Conservation (phyloP, 164 flowering plant species). For the Aristolochia contorta region DNA sequence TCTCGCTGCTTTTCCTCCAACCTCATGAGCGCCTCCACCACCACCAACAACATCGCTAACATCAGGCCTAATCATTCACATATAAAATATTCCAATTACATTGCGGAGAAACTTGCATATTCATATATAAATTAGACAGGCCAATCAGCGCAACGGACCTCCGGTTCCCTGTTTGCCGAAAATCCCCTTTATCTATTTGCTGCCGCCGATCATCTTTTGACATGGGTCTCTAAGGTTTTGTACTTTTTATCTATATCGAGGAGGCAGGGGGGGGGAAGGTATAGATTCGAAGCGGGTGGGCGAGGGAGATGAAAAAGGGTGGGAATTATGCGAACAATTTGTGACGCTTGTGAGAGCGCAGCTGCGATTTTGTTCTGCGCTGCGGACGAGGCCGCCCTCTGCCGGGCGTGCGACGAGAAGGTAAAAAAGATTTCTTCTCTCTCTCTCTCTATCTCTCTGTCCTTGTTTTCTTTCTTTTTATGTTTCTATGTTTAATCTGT, state of each 20-base stretch:
- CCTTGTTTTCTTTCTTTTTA: neutral
- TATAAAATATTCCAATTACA: too few relatives aligned
- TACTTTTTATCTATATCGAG: neutral
- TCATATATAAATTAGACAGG: too few relatives aligned
- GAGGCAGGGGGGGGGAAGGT: neutral
- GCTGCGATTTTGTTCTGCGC: slow-evolving; percentile 72
- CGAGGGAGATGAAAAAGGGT: slow-evolving; percentile 12
- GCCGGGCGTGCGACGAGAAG: slow-evolving; percentile 46
- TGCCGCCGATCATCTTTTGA: too few relatives aligned
- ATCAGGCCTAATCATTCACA: too few relatives aligned
- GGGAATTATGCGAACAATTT: slow-evolving; percentile 59
- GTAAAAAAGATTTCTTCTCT: neutral
- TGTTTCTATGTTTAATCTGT: neutral
- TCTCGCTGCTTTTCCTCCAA: too few relatives aligned
- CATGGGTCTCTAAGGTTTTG: too few relatives aligned
- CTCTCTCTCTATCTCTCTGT: neutral
- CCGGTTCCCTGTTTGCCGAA: too few relatives aligned
- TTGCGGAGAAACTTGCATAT: too few relatives aligned
- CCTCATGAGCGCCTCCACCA: too few relatives aligned
- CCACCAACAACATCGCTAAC: too few relatives aligned
- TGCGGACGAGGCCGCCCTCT: slow-evolving; percentile 84
- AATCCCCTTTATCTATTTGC: too few relatives aligned
- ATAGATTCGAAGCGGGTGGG: neutral
- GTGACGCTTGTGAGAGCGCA: slow-evolving; percentile 73
- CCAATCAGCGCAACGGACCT: too few relatives aligned